These are phyloP conservation scores for Skeletonema grethae DNA, from an alignment of 108 stramenopile species.

Conservation along the genomic window DNA sequence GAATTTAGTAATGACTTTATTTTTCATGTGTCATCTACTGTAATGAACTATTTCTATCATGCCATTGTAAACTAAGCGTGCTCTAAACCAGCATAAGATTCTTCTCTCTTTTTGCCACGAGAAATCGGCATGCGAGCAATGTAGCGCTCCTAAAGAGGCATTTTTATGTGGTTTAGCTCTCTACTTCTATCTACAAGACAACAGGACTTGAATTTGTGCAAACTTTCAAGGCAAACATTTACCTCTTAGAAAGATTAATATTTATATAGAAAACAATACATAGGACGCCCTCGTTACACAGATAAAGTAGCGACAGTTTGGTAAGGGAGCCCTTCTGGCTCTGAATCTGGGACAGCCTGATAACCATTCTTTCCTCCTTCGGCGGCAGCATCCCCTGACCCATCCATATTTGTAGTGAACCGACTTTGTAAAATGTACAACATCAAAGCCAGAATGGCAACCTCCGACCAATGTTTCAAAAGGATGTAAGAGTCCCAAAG, in stretches of 20 bases:
- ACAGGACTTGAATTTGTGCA: background rate
- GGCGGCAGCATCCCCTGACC: constrained; percentile 10
- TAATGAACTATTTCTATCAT: background rate
- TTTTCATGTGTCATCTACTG: background rate
- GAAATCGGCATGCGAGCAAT: too few relatives aligned
- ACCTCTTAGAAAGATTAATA: background rate
- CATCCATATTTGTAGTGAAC: constrained; percentile 48
- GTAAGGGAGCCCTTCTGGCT: constrained; percentile 1
- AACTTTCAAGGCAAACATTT: background rate
- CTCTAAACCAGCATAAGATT: background rate
- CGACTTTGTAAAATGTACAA: constrained; percentile 89
- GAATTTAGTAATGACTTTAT: constrained; percentile 7
- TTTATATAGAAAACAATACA: background rate
- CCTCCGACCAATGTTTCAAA: constrained; percentile 85
- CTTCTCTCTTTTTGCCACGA: too few relatives aligned
- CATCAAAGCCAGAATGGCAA: constrained; percentile 90
- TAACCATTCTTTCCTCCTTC: constrained; percentile 33
- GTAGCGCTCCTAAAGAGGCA: too few relatives aligned
- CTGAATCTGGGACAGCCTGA: constrained; percentile 27
- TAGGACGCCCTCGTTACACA: background rate
- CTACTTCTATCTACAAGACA: background rate
- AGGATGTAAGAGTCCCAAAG: constrained; percentile 91
- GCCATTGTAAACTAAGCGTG: background rate
- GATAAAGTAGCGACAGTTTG: background rate
- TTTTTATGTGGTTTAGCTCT: too few relatives aligned